Conservation (phyloP, 176 grass and related monocot genomes). For the Ananas comosus region DNA sequence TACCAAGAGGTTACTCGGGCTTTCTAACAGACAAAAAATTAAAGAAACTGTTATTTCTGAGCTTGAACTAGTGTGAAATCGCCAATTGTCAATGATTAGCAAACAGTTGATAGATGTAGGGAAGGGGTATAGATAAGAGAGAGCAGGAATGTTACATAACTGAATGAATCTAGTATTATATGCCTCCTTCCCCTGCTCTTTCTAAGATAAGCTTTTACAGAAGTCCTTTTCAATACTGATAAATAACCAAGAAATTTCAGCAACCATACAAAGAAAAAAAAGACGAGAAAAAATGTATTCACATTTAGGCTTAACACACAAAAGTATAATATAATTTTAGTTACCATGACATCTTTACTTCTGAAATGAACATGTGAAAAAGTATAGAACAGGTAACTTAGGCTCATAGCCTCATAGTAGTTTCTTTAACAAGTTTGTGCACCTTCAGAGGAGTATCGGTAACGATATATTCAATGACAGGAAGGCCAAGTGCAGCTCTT, state of each 20-base stretch:
- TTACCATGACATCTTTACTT: neutral
- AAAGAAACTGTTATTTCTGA: no score
- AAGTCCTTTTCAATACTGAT: neutral
- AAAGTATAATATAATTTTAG: neutral
- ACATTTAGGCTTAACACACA: neutral
- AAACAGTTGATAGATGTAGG: no score
- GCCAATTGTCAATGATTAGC: no score
- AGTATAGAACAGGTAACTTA: neutral
- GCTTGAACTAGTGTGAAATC: no score
- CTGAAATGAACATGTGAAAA: neutral
- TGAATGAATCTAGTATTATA: no score
- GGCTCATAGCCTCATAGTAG: neutral
- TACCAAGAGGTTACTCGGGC: no score
- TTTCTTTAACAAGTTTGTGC: neutral
- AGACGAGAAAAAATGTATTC: neutral
- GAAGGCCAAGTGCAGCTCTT: conserved; percentile 64
- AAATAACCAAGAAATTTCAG: neutral
- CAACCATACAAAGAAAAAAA: neutral
- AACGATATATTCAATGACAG: conserved; percentile 60
- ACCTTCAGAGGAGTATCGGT: conserved; percentile 92
- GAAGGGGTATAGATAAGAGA: no score
- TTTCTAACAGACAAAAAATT: no score
- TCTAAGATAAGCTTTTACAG: neutral
- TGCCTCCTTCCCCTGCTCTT: neutral
- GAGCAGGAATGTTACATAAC: no score